Evolutionary conservation across 169 alveolate species (phyloP).

Genomic region (Eimeria maxima): DNA sequence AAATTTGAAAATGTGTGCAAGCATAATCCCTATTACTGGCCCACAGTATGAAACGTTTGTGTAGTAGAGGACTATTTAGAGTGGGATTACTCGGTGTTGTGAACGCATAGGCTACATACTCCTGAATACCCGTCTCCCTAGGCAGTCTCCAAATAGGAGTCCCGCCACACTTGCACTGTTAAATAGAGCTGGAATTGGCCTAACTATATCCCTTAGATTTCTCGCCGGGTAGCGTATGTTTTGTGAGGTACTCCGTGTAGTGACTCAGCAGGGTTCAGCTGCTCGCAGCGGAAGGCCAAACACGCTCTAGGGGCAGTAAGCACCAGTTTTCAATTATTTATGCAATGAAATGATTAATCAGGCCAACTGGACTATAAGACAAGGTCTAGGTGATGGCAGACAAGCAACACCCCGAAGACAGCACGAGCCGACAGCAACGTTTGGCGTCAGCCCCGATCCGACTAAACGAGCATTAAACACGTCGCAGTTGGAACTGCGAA

Average conservation of each 20-base stretch:
- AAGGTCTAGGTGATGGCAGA: neutral
- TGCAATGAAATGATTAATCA: neutral
- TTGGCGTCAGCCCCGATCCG: conserved; percentile 7
- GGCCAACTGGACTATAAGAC: neutral
- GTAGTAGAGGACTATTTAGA: neutral
- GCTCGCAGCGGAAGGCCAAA: neutral
- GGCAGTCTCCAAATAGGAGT: no score
- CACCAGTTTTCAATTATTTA: neutral
- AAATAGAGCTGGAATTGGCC: neutral
- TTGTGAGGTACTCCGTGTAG: neutral
- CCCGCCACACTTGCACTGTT: neutral
- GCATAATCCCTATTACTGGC: no score
- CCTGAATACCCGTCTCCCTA: no score
- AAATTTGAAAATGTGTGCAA: neutral
- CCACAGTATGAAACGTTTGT: neutral
- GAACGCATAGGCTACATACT: no score
- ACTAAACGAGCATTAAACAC: neutral
- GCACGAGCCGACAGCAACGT: neutral
- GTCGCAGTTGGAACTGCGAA: neutral
- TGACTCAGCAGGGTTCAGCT: conserved; percentile 15
- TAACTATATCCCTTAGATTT: neutral
- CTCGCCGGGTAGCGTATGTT: neutral
- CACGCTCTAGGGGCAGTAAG: neutral
- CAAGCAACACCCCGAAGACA: neutral
- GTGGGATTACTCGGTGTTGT: no score